Evolutionary conservation across 164 flowering plant species (phyloP), one percentile per base, ranked within the genome.

Genomic region (Liriodendron chinense): DNA sequence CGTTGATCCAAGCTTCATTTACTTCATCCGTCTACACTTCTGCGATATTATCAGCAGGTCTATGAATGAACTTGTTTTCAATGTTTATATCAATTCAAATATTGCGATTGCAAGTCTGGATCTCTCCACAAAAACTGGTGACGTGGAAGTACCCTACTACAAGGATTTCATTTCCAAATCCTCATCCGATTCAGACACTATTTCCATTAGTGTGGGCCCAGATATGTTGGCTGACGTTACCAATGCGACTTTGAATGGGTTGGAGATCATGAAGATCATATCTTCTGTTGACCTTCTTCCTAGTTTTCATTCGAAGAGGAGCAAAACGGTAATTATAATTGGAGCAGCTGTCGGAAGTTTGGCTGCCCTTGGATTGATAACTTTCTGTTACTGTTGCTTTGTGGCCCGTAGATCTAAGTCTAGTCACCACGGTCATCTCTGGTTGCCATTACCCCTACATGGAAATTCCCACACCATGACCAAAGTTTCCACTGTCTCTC

Each of bases 201-300:
- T 96, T 80, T 82, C 88, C 6, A 90, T 96, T 7, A 94, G 95
- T 78, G 87, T 94, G 25, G 98, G 99, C 65, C 97, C 97, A 0
- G 95, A 91, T 75, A n/a, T 78, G 18, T 18, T 34, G 72, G 85
- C 93, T 1, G 91, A 88, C 14, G 7, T 56, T 24, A 20, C 78
- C 2, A 78, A 86, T 78, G 99, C 94, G 21, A 89, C 86, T 24
- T 13, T 96, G 82, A 96, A 94, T 82, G 99, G 99, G 9, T 76
- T 96, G 75, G 99, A 96, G 85, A 84, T 96, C 59, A 83, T 94
- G 94, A 92, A 90, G 78, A 90, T 95, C 26, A 47, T 68, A 20
- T 77, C 80, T 64, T 75, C 98, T 23, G 91, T 89, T 28, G 80
- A 77, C 25, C 75, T 90, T 69, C 84, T 90, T 79, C 87, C 91